Conservation (phyloP, 2,329 filamentous ascomycete genomes). For the Arthrobotrys iridis region DNA sequence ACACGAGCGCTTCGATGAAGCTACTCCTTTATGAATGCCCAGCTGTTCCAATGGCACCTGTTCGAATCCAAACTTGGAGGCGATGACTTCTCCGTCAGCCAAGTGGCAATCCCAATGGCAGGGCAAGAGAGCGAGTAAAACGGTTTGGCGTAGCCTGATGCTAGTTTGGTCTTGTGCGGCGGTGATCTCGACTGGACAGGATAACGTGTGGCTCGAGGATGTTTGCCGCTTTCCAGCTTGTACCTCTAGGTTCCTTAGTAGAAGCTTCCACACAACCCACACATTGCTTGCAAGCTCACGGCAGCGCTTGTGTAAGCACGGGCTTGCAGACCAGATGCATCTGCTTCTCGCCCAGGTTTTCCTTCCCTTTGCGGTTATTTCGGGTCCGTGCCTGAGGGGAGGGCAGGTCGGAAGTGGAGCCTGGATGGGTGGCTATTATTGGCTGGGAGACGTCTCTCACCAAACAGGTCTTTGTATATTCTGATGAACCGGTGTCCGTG, state of each 20-base stretch:
- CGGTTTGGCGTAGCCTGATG: slow-evolving; percentile 4
- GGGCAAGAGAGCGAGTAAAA: slow-evolving; percentile 14
- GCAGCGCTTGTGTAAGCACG: not conserved
- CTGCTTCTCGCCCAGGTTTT: not conserved
- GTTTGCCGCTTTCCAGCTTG: slow-evolving; percentile 15
- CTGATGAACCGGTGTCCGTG: no score
- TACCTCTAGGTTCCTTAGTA: slow-evolving; percentile 15
- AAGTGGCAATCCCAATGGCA: slow-evolving; percentile 34
- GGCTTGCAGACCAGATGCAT: slow-evolving; percentile 25
- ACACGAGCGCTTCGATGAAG: slow-evolving; percentile 11
- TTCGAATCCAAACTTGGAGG: not conserved
- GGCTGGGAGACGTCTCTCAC: slow-evolving; percentile 33
- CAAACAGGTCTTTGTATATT: no score
- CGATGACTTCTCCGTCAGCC: slow-evolving; percentile 12
- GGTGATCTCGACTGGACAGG: not conserved
- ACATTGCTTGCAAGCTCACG: not conserved
- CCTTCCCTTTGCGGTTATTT: slow-evolving; percentile 26
- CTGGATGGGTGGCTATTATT: slow-evolving; percentile 23
- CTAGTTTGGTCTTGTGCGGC: slow-evolving; percentile 12
- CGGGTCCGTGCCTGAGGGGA: slow-evolving; percentile 39
- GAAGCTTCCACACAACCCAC: slow-evolving; percentile 13
- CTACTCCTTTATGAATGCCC: slow-evolving; percentile 1
- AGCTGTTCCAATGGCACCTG: slow-evolving; percentile 5
- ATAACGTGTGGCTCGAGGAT: slow-evolving; percentile 8
- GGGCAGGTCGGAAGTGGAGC: slow-evolving; percentile 17